Evolutionary conservation across 768 basidiomycete species (phyloP), one percentile per base, ranked within the genome.

Genomic region (Cystofilobasidium macerans): DNA sequence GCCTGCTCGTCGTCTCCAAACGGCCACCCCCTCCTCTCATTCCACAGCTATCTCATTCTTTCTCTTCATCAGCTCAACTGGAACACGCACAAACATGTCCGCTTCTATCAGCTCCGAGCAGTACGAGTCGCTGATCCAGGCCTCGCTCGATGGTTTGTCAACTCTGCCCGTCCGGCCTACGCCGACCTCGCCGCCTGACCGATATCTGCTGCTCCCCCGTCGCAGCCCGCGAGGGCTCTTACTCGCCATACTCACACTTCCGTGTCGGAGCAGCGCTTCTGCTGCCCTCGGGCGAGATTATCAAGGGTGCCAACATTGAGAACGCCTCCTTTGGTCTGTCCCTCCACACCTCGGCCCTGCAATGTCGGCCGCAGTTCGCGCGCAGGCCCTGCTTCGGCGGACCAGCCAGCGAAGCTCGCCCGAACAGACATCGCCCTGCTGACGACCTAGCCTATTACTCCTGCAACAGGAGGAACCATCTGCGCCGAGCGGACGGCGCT

Each of bases 401-500:
- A 20, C 28, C 28, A 43, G 42, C 42, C 12, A 43, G 12, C n/a
- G n/a, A n/a, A n/a, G n/a, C n/a, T n/a, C n/a, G n/a, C n/a, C n/a
- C n/a, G n/a, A n/a, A n/a, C n/a, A n/a, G n/a, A n/a, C n/a, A n/a
- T n/a, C n/a, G n/a, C n/a, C n/a, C n/a, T n/a, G n/a, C n/a, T n/a
- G n/a, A n/a, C n/a, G n/a, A n/a, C n/a, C n/a, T n/a, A n/a, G 45
- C 45, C 22, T n/a, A 20, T 51, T 30, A 22, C 8, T 38, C 47
- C 24, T 20, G 26, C n/a, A 24, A 20, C 54, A 94, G 92, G 92
- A 6, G 89, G 83, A 1, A 83, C 87, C 0, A 93, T 97, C 67
- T 98, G 94, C 70, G 94, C 94, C 0, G 94, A 99, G 74, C 80
- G 93, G 35, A 97, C 94, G 0, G 93, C 93, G 0, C 79, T 99